phyloP scores from a whole-genome alignment of 75 land plant species.

The Sequoia sempervirens region DNA sequence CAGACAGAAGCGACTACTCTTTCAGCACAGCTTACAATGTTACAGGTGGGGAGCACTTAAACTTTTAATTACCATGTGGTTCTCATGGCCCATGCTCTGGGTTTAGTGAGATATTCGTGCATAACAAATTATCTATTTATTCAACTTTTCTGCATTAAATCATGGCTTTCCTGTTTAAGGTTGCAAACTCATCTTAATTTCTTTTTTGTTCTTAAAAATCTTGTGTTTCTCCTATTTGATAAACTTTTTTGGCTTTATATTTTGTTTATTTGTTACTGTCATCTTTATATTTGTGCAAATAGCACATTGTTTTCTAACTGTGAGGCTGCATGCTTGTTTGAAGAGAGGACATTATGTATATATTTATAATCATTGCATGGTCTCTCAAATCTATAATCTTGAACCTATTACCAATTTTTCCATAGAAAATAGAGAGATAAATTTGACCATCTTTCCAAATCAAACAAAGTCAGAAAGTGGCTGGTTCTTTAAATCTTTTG shows the following conservation, averaged over 20 bases:
- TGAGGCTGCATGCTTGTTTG: background rate
- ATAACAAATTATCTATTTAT: background rate
- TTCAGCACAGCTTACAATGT: constrained; percentile 75
- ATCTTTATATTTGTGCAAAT: background rate
- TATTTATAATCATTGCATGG: background rate
- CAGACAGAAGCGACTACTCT: constrained; percentile 86
- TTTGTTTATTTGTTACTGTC: background rate
- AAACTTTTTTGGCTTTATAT: background rate
- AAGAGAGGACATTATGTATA: background rate
- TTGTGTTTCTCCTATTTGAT: background rate
- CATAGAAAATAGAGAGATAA: background rate
- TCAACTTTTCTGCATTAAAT: background rate
- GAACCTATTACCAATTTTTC: background rate
- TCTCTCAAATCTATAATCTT: background rate
- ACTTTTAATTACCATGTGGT: background rate
- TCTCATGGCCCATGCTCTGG: background rate
- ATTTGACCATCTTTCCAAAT: background rate
- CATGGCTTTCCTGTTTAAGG: background rate
- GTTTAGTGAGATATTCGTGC: background rate
- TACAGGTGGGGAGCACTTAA: constrained; percentile 47
- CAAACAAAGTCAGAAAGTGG: background rate
- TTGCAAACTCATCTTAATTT: background rate
- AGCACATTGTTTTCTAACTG: background rate
- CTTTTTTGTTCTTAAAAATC: background rate
- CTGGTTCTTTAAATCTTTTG: background rate